phyloP scores from a whole-genome alignment of 768 basidiomycete genomes.

The Russula brevipes region DNA sequence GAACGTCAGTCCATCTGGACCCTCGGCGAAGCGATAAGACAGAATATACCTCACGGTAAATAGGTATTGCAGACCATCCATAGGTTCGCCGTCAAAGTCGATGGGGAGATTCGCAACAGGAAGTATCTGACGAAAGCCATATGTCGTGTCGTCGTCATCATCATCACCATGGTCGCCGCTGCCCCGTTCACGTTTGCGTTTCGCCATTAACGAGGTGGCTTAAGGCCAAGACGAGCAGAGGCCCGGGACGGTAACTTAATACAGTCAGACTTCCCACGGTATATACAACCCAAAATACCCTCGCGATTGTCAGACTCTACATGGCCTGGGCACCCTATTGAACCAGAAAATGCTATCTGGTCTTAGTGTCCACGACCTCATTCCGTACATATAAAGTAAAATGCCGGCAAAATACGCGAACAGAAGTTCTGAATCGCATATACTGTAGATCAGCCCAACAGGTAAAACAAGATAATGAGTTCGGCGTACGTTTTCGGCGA shows the following conservation, averaged over 20 bases:
- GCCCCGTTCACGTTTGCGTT: slow-evolving; percentile 48
- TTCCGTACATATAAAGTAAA: slow-evolving; percentile 48
- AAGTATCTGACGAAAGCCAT: slow-evolving; percentile 62
- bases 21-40: neutral
- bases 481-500: slow-evolving; percentile 46
- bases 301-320: neutral
- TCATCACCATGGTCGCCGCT: slow-evolving; percentile 51
- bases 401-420: slow-evolving; percentile 56
- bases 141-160: slow-evolving; percentile 55
- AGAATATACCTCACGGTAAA: slow-evolving; percentile 67
- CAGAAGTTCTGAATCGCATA: slow-evolving; percentile 43
- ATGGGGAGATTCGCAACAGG: slow-evolving; percentile 78
- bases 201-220: slow-evolving; percentile 30
- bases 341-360: slow-evolving; percentile 42
- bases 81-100: slow-evolving; percentile 58
- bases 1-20: slow-evolving; percentile 7
- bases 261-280: too few relatives aligned
- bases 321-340: neutral
- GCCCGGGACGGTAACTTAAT: neutral
- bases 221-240: neutral
- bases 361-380: slow-evolving; percentile 47
- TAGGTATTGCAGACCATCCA: slow-evolving; percentile 73
- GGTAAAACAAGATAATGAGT: neutral
- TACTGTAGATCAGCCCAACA: slow-evolving; percentile 10
- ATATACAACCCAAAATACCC: neutral